Evolutionary conservation across 495 filamentous ascomycete species (phyloP).

Genomic region (Daldinia decipiens): DNA sequence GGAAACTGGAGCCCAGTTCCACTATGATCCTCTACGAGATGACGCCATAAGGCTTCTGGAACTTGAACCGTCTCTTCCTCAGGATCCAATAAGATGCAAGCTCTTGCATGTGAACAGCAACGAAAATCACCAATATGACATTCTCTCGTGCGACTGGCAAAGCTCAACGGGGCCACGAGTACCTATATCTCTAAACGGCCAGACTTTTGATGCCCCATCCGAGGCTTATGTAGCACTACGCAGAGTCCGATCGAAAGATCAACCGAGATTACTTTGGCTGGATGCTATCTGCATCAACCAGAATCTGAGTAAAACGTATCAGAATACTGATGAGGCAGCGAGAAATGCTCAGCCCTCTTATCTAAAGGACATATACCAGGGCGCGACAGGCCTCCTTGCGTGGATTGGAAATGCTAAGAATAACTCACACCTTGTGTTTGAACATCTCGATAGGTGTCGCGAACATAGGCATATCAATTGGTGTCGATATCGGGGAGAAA

Average conservation of each 20-base stretch:
- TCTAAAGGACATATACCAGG: constrained; percentile 4
- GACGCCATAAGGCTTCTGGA: constrained; percentile 24
- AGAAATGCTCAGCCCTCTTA: background rate
- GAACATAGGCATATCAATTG: constrained; percentile 26
- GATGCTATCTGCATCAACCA: constrained; percentile 33
- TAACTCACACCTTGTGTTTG: constrained; percentile 31
- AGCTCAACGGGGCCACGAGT: constrained; percentile 2
- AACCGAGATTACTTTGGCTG: constrained; percentile 19
- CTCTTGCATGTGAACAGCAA: constrained; percentile 11
- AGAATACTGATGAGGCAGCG: background rate
- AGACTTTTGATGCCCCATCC: constrained; percentile 20
- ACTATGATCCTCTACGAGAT: constrained; percentile 16
- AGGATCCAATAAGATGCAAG: constrained; percentile 29
- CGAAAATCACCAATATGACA: constrained; percentile 15
- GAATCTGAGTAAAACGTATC: background rate
- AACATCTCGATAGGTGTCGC: constrained; percentile 26
- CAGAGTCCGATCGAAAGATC: constrained; percentile 10
- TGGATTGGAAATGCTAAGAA: constrained; percentile 26
- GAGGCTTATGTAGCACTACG: constrained; percentile 18
- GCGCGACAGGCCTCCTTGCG: constrained; percentile 16
- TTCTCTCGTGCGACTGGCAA: constrained; percentile 33
- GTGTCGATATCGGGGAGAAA: constrained; percentile 22
- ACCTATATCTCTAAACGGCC: constrained; percentile 25
- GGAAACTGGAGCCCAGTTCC: constrained; percentile 19
- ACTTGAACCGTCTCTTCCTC: constrained; percentile 17